These are phyloP conservation scores for Pichia californica DNA, from an alignment of 805 yeast species.

Conservation along the genomic window DNA sequence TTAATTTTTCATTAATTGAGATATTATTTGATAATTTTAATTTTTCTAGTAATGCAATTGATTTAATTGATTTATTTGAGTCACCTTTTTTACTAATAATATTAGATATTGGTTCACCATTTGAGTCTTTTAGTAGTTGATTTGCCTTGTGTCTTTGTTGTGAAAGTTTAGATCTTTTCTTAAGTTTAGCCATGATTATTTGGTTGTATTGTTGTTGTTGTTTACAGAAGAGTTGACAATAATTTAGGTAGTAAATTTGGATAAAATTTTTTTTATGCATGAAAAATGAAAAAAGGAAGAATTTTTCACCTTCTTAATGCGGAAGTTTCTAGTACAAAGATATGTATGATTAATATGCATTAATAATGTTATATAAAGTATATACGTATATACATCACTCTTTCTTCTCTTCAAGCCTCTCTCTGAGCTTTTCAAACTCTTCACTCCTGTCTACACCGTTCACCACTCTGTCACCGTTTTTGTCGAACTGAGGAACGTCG, in stretches of 20 bases:
- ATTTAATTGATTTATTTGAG: constrained; percentile 36
- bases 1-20: constrained; percentile 63
- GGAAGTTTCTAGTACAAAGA: too few species aligned
- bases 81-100: constrained; percentile 14
- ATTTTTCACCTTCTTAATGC: too few species aligned
- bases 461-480: constrained; percentile 31
- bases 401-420: constrained; percentile 12
- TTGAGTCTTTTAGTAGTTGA: background rate
- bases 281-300: too few species aligned
- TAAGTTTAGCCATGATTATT: constrained; percentile 61
- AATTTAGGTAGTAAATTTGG: too few species aligned
- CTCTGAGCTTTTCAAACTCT: constrained; percentile 19
- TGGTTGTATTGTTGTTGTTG: background rate
- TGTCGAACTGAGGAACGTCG: constrained; percentile 46
- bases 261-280: too few species aligned
- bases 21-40: constrained; percentile 41
- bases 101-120: background rate
- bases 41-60: constrained; percentile 62
- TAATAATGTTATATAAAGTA: too few species aligned
- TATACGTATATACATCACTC: background rate
- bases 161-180: constrained; percentile 55
- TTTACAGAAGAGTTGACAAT: background rate
- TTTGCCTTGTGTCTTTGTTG: constrained; percentile 20
- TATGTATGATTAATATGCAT: too few species aligned
- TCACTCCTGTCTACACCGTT: constrained; percentile 18